These are phyloP conservation scores for Schizonepeta tenuifolia DNA, from an alignment of 257 asterid genomes.

Conservation along the genomic window DNA sequence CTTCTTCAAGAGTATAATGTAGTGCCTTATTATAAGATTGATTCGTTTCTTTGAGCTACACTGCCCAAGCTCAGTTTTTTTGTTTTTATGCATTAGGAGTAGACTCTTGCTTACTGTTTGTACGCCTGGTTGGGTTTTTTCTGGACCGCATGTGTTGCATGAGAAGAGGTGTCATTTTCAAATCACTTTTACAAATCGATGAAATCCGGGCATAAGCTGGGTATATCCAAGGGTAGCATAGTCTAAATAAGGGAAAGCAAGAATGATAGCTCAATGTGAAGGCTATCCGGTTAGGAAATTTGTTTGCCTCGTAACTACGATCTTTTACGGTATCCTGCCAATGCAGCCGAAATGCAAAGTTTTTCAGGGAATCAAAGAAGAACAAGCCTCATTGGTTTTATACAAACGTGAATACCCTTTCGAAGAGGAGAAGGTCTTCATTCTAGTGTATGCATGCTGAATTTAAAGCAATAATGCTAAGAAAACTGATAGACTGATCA, in stretches of 20 bases:
- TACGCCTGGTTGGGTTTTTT: slow-evolving; percentile 7
- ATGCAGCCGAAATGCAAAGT: too few relatives aligned
- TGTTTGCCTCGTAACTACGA: not conserved
- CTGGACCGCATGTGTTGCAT: not conserved
- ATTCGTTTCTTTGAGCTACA: slow-evolving; percentile 2
- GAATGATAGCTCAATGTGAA: not conserved
- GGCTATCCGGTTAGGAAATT: not conserved
- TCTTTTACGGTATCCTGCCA: not conserved
- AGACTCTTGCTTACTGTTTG: not conserved
- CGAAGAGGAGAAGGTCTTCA: not conserved
- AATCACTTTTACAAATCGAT: not conserved
- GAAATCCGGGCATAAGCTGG: not conserved
- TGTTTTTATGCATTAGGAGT: not conserved
- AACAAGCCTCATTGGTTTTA: not conserved
- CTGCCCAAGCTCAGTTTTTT: not conserved
- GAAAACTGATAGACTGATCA: not conserved
- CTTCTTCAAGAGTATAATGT: slow-evolving; percentile 4
- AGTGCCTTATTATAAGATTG: not conserved
- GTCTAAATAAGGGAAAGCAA: not conserved
- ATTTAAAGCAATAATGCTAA: not conserved
- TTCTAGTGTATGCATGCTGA: not conserved
- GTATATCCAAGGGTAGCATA: not conserved
- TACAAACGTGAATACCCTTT: not conserved
- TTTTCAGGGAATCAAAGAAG: not conserved
- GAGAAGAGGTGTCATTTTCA: not conserved